Evolutionary conservation across 2,329 filamentous ascomycete genomes (phyloP), one percentile per base, ranked within the genome.

Genomic region (Ophiostoma populinum): DNA sequence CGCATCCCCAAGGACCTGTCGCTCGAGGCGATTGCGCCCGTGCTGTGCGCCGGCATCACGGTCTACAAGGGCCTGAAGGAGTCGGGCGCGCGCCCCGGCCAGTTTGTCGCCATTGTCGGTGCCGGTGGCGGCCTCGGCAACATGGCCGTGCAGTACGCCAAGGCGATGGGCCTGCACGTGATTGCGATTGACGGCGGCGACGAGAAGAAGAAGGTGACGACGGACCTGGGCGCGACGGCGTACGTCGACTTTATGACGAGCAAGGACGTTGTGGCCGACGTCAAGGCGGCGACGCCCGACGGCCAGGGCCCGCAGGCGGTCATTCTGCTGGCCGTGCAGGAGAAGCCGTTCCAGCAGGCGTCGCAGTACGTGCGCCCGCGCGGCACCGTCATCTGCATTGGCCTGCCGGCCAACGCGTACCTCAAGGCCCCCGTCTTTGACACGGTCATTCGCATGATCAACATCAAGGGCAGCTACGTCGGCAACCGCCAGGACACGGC

Each of bases 271-370:
- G 78, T 92, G 46, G 70, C 71, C 46, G 82, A 92, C 45, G 86
- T 94, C 44, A 81, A 85, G 62, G 74, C 72, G 31, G 75, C 76
- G 19, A 92, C 82, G 1, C 59, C 70, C 19, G 83, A 87, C 47
- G 81, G 81, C 15, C 67, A 82, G 12, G 87, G 87, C 35, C 85
- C 86, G 5, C 80, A 92, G 49, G 86, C 83, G 25, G 85, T 87
- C 42, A 65, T 94, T 45, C 66, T 94, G 29, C 72, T 94, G 41
- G 86, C 87, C 42, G 85, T 82, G 35, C 70, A 65, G 47, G 86
- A 94, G 68, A 82, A 78, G 64, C 87, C 87, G 36, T 94, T 94
- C 75, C 83, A 93, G 62, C 86, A 94, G 62, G 87, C 87, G 27
- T 75, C 81, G 32, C 75, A 70, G 57, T 93, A 94, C 58, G 77